A percentile compares a stretch with the other conserved stretches of the same genome.
phyloP scores from a whole-genome alignment of 2,329 filamentous ascomycete genomes.

The Aspergillus nomiae region DNA sequence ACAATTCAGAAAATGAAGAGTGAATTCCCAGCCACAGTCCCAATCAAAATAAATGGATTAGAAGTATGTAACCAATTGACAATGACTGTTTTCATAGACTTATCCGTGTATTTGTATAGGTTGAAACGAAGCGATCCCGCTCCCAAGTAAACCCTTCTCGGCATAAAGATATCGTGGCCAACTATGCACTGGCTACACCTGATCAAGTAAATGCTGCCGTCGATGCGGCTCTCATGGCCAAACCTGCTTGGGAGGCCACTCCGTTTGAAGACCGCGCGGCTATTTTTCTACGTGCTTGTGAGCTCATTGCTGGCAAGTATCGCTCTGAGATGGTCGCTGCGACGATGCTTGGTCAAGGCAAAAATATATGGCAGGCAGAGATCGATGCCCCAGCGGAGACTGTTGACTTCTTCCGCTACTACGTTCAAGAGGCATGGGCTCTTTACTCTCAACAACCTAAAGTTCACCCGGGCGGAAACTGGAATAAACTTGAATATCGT shows the following conservation, averaged over 20 bases:
- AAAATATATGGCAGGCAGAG: constrained; percentile 99
- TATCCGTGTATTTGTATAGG: constrained; percentile 8
- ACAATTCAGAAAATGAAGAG: constrained; percentile 33
- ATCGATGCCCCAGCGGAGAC: constrained; percentile 92
- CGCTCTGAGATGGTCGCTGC: constrained; percentile 93
- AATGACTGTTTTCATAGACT: not conserved
- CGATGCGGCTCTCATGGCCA: constrained; percentile 79
- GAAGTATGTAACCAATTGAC: not conserved
- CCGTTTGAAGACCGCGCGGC: constrained; percentile 89
- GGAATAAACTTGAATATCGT: constrained; percentile 71
- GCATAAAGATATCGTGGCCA: constrained; percentile 25
- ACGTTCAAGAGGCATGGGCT: constrained; percentile 89
- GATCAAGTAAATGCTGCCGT: constrained; percentile 79
- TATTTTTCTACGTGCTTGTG: constrained; percentile 92
- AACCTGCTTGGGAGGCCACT: constrained; percentile 78
- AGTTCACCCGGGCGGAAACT: constrained; percentile 63
- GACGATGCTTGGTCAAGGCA: constrained; percentile 94
- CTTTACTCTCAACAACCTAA: constrained; percentile 56
- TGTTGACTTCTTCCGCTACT: constrained; percentile 85
- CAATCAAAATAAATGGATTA: constrained; percentile 28
- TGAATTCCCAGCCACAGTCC: constrained; percentile 35
- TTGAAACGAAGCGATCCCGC: constrained; percentile 19
- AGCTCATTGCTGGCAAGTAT: constrained; percentile 86
- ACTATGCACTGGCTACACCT: constrained; percentile 59
- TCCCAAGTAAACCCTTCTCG: constrained; percentile 54